Evolutionary conservation across 352 stramenopile genomes (phyloP).

Genomic region (Blastocystis sp.): DNA sequence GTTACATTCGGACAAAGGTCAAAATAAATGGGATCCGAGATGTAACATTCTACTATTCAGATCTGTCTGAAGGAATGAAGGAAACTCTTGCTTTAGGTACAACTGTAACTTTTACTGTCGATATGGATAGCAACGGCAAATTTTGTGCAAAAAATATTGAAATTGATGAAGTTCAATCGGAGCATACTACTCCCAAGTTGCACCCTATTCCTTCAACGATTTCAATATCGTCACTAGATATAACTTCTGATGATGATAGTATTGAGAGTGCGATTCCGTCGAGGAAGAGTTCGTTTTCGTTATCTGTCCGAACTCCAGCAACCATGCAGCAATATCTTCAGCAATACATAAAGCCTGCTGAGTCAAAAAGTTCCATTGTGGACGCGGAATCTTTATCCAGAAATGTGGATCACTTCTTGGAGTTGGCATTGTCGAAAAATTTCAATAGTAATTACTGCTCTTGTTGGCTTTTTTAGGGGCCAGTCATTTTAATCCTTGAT

Average conservation of each 20-base stretch:
- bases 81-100: neutral
- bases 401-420: constrained; percentile 9
- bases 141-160: constrained; percentile 40
- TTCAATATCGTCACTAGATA: neutral
- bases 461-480: neutral
- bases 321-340: neutral
- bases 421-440: neutral
- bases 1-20: constrained; percentile 40
- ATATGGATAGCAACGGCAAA: neutral
- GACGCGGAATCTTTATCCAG: neutral
- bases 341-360: neutral
- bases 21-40: constrained; percentile 38
- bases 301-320: neutral
- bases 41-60: constrained; percentile 43
- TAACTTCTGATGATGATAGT: constrained; percentile 14
- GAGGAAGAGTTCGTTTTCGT: neutral
- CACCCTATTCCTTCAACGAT: neutral
- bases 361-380: neutral
- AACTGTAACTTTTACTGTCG: constrained; percentile 15
- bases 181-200: neutral
- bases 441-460: neutral
- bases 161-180: neutral
- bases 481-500: neutral
- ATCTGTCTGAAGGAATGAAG: neutral
- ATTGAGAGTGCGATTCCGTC: neutral